Evolutionary conservation across 176 grass and related monocot species (phyloP), one percentile per base, ranked within the genome.

Genomic region (Zea luxurians): DNA sequence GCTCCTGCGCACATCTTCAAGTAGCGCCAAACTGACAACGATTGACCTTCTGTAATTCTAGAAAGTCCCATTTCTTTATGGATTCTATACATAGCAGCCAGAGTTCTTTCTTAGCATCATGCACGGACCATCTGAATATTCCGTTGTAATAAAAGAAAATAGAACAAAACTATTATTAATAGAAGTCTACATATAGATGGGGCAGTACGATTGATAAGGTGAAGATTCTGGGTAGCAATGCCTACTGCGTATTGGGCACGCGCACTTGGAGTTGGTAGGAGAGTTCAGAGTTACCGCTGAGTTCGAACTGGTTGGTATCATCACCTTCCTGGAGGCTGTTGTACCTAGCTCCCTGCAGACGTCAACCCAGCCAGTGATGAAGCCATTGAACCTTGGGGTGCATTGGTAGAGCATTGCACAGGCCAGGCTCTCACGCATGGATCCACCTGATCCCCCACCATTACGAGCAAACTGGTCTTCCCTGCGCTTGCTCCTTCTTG

Each of bases 331-430:
- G 47, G 70, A 86, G 72, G 57, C 68, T 36, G 83, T 90, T 88
- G 74, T 87, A 76, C 54, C 60, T 75, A 48, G 66, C 27, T 27
- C 27, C 27, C 27, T 27, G 27, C 27, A 68, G 43, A 88, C 71
- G 65, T 93, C 83, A 48, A 72, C 80, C 78, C 89, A 91, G 3
- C 88, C 89, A 36, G 57, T 27, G 61, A 88, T 78, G 63, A 87
- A 94, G 16, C 81, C 92, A 3, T 71, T 80, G 80, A 94, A 94
- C 20, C 71, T 76, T 3, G 76, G 50, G 8, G 80, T 86, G 61
- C 79, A 80, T 9, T 91, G 81, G 77, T 89, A 94, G 10, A 89
- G 64, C 64, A 27, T 27, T 27, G 27, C 27, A 87, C 83, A 16
- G 83, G 88, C 92, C 92, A 91, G 12, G 21, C 20, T 42, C 86